Percentiles rank a stretch among this genome's conserved stretches.
These are phyloP conservation scores for Chaetothyriales sp. DNA, from an alignment of 2,329 filamentous ascomycete genomes.

Conservation along the genomic window DNA sequence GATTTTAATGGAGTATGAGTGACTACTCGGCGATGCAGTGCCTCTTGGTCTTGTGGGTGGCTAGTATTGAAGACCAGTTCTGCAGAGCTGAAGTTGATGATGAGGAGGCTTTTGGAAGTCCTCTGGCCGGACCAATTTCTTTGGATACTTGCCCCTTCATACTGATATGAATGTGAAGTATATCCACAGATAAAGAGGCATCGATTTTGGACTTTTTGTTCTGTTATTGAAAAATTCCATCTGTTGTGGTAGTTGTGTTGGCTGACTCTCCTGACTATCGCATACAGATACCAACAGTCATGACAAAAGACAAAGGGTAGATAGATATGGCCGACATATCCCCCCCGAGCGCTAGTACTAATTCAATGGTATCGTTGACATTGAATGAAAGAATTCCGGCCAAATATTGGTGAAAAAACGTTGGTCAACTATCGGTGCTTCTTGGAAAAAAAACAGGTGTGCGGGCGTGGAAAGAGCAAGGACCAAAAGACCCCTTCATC, in stretches of 20 bases:
- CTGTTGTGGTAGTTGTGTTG: neutral
- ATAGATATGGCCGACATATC: neutral
- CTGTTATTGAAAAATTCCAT: neutral
- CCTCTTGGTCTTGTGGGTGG: neutral
- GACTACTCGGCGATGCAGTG: neutral
- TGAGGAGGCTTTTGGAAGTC: neutral
- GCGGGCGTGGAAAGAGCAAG: neutral
- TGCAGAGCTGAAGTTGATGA: neutral
- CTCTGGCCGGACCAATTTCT: neutral
- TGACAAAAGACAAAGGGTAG: neutral
- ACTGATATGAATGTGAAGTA: neutral
- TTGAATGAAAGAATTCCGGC: too few relatives aligned
- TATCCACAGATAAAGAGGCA: neutral
- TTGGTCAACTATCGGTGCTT: too few relatives aligned
- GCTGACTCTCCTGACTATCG: neutral
- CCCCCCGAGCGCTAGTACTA: neutral
- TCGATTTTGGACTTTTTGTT: neutral
- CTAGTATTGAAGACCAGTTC: neutral
- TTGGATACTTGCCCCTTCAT: neutral
- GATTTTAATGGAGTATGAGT: neutral
- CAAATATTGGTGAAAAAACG: too few relatives aligned
- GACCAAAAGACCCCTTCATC: neutral
- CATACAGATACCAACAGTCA: neutral
- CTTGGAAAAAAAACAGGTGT: neutral
- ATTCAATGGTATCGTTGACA: neutral